These are phyloP conservation scores for Chlorencoelia australis DNA, from an alignment of 2,329 filamentous ascomycete species.

Conservation along the genomic window DNA sequence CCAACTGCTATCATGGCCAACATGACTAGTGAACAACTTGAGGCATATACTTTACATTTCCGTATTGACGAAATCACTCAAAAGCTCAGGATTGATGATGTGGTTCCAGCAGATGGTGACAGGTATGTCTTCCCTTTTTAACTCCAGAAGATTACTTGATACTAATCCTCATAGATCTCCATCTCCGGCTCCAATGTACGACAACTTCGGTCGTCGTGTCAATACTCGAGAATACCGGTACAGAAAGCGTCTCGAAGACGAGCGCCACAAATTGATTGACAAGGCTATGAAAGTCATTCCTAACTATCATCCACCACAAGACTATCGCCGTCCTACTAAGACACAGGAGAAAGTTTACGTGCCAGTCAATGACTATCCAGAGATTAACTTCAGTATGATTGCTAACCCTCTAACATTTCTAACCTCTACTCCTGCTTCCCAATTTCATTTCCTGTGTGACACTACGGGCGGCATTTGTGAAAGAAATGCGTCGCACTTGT, in stretches of 20 bases:
- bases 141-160: background rate
- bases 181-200: conserved; percentile 92
- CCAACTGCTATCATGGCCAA: conserved; percentile 93
- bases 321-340: conserved; percentile 98
- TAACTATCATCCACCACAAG: conserved; percentile 97
- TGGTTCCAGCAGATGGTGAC: conserved; percentile 92
- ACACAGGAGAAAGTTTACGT: conserved; percentile 99
- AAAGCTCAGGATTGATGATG: conserved; percentile 98
- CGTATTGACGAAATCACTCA: conserved; percentile 99
- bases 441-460: conserved; percentile 35
- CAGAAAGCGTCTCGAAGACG: conserved; percentile 94
- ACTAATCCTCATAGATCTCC: conserved; percentile 57
- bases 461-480: conserved; percentile 23
- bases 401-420: conserved; percentile 92
- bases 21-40: conserved; percentile 97
- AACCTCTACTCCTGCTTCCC: conserved; percentile 37
- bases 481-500: conserved; percentile 22
- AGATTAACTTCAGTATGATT: conserved; percentile 99
- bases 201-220: conserved; percentile 98
- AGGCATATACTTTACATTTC: conserved; percentile 91
- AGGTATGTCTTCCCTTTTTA: conserved; percentile 49
- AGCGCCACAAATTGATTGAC: conserved; percentile 96
- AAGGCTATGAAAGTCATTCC: conserved; percentile 99
- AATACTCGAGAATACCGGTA: conserved; percentile 99
- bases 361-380: conserved; percentile 99